phyloP scores from a whole-genome alignment of 2,329 filamentous ascomycete species.

The Emergomyces pasteurianus region DNA sequence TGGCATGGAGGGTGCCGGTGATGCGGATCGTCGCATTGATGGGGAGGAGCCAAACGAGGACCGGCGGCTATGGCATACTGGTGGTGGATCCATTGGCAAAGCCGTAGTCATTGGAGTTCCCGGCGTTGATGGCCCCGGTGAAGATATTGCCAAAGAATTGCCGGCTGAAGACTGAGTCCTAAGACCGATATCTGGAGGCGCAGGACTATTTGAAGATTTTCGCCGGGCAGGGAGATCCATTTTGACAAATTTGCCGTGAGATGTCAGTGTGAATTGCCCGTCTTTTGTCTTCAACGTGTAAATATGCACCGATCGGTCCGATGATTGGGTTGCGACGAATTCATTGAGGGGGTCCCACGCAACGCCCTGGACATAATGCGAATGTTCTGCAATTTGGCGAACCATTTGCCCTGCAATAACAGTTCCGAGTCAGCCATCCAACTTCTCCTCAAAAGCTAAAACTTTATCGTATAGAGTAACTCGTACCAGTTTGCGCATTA shows the following conservation, averaged over 20 bases:
- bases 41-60: conserved; percentile 74
- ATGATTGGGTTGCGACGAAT: conserved; percentile 95
- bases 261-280: conserved; percentile 75
- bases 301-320: conserved; percentile 93
- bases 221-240: conserved; percentile 87
- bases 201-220: conserved; percentile 84
- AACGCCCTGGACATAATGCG: conserved; percentile 95
- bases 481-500: conserved; percentile 75
- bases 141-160: conserved; percentile 47
- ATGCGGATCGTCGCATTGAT: conserved; percentile 74
- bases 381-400: conserved; percentile 91
- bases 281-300: conserved; percentile 95
- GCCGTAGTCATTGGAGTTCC: conserved; percentile 84
- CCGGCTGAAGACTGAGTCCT: conserved; percentile 22
- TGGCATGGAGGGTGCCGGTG: conserved; percentile 85
- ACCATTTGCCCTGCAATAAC: conserved; percentile 49
- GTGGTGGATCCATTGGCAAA: conserved; percentile 91
- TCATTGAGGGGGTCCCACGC: conserved; percentile 98
- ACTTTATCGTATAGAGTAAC: not conserved
- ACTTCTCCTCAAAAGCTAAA: not conserved
- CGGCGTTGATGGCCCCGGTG: conserved; percentile 79
- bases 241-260: conserved; percentile 70
- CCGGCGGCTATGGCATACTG: conserved; percentile 81
- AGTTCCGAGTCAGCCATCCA: not conserved
- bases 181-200: conserved; percentile 60